Evolutionary conservation across 2,329 filamentous ascomycete species (phyloP), one percentile per base, ranked within the genome.

Genomic region (Xylaria sp.): DNA sequence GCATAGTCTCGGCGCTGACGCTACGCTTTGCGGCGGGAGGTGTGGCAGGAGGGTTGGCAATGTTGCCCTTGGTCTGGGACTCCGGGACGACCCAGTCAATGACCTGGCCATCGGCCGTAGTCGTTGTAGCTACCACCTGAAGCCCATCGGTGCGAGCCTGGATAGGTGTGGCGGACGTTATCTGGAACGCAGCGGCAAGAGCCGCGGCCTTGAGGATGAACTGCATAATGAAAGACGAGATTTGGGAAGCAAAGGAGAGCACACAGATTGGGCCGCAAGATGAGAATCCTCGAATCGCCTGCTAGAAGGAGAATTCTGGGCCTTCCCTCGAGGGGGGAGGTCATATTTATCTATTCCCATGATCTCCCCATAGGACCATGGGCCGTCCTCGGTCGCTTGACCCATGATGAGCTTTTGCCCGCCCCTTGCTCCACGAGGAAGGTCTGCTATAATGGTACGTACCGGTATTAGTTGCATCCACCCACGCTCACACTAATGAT

Each of bases 11-110:
- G 58, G 9, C 41, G 0, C 59, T 3, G 3, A 52, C 15, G 62
- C 44, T 39, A 13, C 56, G 67, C 55, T 66, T 72, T 18, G 31
- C 25, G 20, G 39, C 18, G 9, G 70, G 70, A 23, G 41, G 20
- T 15, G 69, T 6, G 18, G 41, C 18, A 23, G 70, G 70, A 7
- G 70, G 41, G 8, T 3, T 58, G 41, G 70, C 65, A n/a, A 72
- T 57, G 2, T 57, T 52, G 44, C 52, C 48, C 5, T 23, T 12
- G 37, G 39, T 39, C 46, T 72, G 70, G 6, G 70, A 72, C 34
- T 70, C 65, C 1, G 70, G 70, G 6, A 70, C 7, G 51, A 70
- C 55, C 70, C 70, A 72, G 58, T 72, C 70, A 4, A 72, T 44
- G 13, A 63, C 15, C 56, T 70, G 67, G 9, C 70, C 70, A 18